Conservation (phyloP, 495 filamentous ascomycete genomes). For the Penicillium egyptiacum region DNA sequence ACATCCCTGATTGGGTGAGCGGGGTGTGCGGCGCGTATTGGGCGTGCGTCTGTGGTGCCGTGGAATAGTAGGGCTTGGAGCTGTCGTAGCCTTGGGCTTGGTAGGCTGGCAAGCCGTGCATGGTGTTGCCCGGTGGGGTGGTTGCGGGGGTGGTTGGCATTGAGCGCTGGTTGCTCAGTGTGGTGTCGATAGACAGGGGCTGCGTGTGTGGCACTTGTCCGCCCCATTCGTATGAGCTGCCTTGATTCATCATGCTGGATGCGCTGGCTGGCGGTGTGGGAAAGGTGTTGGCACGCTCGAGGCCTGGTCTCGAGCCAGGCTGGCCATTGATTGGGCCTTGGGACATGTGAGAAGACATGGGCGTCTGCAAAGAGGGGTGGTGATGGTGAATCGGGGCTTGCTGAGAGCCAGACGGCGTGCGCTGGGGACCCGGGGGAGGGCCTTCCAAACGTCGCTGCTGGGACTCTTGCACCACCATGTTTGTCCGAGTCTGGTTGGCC, state of each 20-base stretch:
- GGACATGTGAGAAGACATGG: constrained; percentile 62
- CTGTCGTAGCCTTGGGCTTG: constrained; percentile 70
- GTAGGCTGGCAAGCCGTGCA: constrained; percentile 77
- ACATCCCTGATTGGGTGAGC: constrained; percentile 64
- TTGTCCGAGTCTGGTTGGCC: constrained; percentile 77
- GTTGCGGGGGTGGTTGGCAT: constrained; percentile 94
- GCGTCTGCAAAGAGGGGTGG: constrained; percentile 68
- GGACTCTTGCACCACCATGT: constrained; percentile 83
- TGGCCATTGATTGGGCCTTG: constrained; percentile 78
- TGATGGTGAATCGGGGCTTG: constrained; percentile 71
- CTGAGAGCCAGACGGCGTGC: constrained; percentile 56
- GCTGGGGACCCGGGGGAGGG: constrained; percentile 28
- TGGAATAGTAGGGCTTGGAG: constrained; percentile 79
- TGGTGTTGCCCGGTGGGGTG: constrained; percentile 76
- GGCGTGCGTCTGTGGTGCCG: constrained; percentile 64
- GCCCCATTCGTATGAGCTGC: constrained; percentile 74
- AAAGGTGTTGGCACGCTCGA: constrained; percentile 86
- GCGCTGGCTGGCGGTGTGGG: constrained; percentile 93
- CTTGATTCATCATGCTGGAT: constrained; percentile 79
- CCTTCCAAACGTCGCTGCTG: constrained; percentile 66
- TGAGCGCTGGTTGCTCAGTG: constrained; percentile 76
- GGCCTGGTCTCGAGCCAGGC: constrained; percentile 63
- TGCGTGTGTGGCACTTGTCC: constrained; percentile 65
- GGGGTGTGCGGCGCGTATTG: constrained; percentile 67
- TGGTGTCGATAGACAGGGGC: constrained; percentile 82